Percentiles rank a stretch among this genome's conserved stretches.
Evolutionary conservation across 2,329 filamentous ascomycete genomes (phyloP).

Genomic region (Chrysosporium queenslandicum): DNA sequence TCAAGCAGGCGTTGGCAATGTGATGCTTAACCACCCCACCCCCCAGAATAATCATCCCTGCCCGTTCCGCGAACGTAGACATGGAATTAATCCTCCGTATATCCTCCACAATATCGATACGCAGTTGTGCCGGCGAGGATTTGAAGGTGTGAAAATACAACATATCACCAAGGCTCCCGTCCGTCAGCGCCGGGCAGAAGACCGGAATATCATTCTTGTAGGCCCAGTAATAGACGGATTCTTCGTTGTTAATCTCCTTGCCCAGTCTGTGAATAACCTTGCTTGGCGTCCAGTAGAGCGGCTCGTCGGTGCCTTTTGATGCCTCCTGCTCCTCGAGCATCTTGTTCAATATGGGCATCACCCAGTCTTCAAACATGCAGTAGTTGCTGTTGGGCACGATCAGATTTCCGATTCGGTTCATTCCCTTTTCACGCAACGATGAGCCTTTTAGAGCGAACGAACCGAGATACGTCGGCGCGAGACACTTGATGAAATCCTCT

Average conservation of each 20-base stretch:
- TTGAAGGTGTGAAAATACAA: conserved; percentile 97
- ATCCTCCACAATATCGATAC: conserved; percentile 86
- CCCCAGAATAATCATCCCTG: conserved; percentile 90
- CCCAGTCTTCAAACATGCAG: conserved; percentile 95
- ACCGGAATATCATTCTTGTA: conserved; percentile 94
- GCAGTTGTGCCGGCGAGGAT: conserved; percentile 66
- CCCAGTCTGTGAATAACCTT: conserved; percentile 84
- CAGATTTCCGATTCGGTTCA: conserved; percentile 94
- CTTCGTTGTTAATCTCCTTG: conserved; percentile 85
- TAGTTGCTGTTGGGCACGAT: conserved; percentile 96
- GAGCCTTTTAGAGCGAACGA: conserved; percentile 71
- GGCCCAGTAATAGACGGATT: conserved; percentile 93
- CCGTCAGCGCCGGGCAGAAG: conserved; percentile 91
- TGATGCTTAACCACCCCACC: conserved; percentile 97
- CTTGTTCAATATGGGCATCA: conserved; percentile 84
- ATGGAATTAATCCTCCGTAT: conserved; percentile 89
- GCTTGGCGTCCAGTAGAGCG: conserved; percentile 84
- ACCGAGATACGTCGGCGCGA: conserved; percentile 86
- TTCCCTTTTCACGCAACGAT: conserved; percentile 67
- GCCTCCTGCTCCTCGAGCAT: conserved; percentile 93
- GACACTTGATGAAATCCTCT: conserved; percentile 97
- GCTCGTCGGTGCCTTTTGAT: conserved; percentile 52
- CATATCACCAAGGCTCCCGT: conserved; percentile 95
- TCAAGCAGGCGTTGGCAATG: conserved; percentile 92
- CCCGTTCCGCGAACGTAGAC: conserved; percentile 72